Evolutionary conservation across 2,329 filamentous ascomycete genomes (phyloP), one percentile per base, ranked within the genome.

Genomic region (Nemania serpens): DNA sequence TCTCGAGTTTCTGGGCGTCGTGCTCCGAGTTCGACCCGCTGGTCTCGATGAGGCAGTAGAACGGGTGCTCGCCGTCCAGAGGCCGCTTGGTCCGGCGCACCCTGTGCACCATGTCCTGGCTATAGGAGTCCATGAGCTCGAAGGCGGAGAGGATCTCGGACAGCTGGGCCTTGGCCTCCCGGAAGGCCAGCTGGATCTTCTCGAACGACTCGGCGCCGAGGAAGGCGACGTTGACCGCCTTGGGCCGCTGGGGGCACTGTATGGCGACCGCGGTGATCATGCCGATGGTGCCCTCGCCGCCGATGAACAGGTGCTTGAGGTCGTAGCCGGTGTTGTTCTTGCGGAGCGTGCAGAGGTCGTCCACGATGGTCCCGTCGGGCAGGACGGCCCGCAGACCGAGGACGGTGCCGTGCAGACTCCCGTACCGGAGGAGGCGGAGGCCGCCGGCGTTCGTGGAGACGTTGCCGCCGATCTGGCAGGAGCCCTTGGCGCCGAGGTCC

Each of bases 291-390:
- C 95, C 95, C 77, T 99, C 95, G 34, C 88, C 91, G 47, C 95
- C 95, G 70, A 99, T 96, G 75, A 99, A 97, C 37, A 90, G 74
- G 70, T 88, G 85, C 68, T 81, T 79, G 65, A 87, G 75, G 75
- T 99, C 96, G 77, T 98, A 99, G 29, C 95, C 95, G 1, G 95
- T 99, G 80, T 99, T 99, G 82, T 99, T 98, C 82, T 99, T 99
- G 68, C 95, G 88, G 59, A 99, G 82, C 61, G 86, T 93, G 68
- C 87, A 90, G 34, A 99, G 86, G 70, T 97, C 93, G 70, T 98
- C 88, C 47, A 99, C 83, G 68, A 99, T 85, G 6, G 93, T 97
- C 55, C 95, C 95, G 73, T 99, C 91, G 0, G 95, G 91, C 42
- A 99, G 82, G 9, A 99, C 96, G 18, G 90, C 95, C 79, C 99